phyloP scores from a whole-genome alignment of 495 filamentous ascomycete genomes.

The Hypomontagnella submonticulosa region DNA sequence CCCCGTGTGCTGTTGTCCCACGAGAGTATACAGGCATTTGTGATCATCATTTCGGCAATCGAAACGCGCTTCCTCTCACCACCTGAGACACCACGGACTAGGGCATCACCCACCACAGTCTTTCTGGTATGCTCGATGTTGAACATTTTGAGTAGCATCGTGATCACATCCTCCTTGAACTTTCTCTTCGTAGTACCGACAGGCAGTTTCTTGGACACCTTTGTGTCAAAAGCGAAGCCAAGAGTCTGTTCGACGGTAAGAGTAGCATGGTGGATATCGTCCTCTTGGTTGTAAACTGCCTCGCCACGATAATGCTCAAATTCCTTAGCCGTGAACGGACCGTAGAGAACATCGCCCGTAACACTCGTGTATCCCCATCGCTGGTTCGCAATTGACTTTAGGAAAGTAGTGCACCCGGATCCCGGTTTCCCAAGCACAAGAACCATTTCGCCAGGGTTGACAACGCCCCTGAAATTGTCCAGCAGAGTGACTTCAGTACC shows the following conservation, averaged over 20 bases:
- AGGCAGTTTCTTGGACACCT: constrained; percentile 78
- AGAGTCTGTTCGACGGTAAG: constrained; percentile 87
- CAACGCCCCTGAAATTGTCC: constrained; percentile 62
- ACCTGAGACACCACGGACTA: constrained; percentile 85
- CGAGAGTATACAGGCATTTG: constrained; percentile 74
- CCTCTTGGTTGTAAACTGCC: constrained; percentile 86
- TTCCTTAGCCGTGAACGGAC: constrained; percentile 68
- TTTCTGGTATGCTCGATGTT: constrained; percentile 85
- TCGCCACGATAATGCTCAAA: constrained; percentile 80
- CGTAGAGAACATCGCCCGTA: constrained; percentile 82
- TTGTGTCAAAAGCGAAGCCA: constrained; percentile 83
- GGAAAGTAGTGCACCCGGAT: constrained; percentile 86
- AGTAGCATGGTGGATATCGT: constrained; percentile 82
- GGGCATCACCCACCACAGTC: constrained; percentile 83
- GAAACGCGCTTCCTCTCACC: constrained; percentile 84
- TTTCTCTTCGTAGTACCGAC: constrained; percentile 71
- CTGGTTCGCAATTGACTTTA: constrained; percentile 87
- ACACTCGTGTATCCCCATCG: constrained; percentile 80
- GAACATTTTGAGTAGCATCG: constrained; percentile 83
- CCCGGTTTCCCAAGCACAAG: constrained; percentile 89
- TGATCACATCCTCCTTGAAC: constrained; percentile 76
- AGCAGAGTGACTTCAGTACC: constrained; percentile 73
- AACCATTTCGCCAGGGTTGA: constrained; percentile 87
- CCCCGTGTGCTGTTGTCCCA: constrained; percentile 91
- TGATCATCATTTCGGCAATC: constrained; percentile 78